phyloP scores from a whole-genome alignment of 129 eudicot species.

The Oenanthe sinensis region DNA sequence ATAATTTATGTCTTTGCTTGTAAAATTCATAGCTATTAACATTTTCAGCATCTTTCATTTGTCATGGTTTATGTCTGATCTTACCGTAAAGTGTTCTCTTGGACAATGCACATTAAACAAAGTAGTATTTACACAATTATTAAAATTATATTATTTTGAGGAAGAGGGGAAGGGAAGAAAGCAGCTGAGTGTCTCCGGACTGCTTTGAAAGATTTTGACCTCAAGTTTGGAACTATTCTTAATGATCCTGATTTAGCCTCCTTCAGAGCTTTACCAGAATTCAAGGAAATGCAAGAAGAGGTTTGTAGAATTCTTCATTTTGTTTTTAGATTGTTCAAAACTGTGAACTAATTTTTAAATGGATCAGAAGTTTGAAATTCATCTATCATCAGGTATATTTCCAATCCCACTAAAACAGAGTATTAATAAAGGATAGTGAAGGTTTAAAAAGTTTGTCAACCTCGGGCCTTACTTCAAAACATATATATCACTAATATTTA shows the following conservation, averaged over 20 bases:
- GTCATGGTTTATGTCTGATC: background rate
- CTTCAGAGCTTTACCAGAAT: constrained; percentile 84
- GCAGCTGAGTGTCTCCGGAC: constrained; percentile 84
- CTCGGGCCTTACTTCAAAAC: background rate
- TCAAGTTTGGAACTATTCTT: constrained; percentile 89
- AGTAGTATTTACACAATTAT: constrained; percentile 11
- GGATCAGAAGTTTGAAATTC: background rate
- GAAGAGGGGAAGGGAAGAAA: constrained; percentile 93
- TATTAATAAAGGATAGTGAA: background rate
- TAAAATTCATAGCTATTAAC: background rate
- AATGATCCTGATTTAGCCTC: constrained; percentile 99
- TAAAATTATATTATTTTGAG: constrained; percentile 31
- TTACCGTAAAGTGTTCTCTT: background rate
- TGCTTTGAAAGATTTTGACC: constrained; percentile 77
- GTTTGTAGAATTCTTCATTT: constrained; percentile 27
- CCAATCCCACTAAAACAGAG: background rate
- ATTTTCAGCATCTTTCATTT: background rate
- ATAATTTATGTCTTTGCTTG: background rate
- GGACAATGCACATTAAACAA: background rate
- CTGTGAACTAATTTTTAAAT: background rate
- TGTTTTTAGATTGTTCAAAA: background rate
- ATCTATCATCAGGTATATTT: background rate
- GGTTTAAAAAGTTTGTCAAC: background rate
- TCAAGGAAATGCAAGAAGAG: constrained; percentile 92
- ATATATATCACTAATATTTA: background rate